A percentile compares a stretch with the other conserved stretches of the same genome.
Conservation (phyloP, 2,329 filamentous ascomycete species). For the Pseudopyrenochaeta lycopersici region DNA sequence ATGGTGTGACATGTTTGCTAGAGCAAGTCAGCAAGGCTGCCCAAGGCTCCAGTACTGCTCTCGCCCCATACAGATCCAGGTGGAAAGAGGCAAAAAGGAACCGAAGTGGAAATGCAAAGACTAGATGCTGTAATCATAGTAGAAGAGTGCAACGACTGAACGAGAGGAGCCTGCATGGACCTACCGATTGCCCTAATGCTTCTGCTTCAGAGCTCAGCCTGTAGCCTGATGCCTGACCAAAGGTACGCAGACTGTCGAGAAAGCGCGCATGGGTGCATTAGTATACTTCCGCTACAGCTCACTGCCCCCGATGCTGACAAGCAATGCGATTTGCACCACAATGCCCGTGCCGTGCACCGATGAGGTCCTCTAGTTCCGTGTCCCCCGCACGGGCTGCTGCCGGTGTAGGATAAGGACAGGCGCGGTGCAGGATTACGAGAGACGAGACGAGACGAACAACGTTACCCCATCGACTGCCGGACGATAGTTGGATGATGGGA, state of each 20-base stretch:
- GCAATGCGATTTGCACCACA: conserved; percentile 13
- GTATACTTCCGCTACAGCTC: conserved; percentile 39
- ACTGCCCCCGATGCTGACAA: conserved; percentile 42
- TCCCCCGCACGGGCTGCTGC: conserved; percentile 23
- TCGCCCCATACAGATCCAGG: neutral
- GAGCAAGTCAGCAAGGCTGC: conserved; percentile 31
- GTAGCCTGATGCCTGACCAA: conserved; percentile 43
- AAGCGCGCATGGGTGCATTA: conserved; percentile 44
- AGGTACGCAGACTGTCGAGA: conserved; percentile 24
- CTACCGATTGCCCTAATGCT: conserved; percentile 15
- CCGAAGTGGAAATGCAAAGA: neutral
- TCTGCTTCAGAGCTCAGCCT: conserved; percentile 21
- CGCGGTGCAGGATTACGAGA: conserved; percentile 1
- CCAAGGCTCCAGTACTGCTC: conserved; percentile 11
- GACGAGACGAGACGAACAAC: neutral
- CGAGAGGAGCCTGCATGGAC: conserved; percentile 11
- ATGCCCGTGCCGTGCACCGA: conserved; percentile 2
- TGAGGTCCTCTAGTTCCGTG: conserved; percentile 30
- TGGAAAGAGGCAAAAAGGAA: neutral
- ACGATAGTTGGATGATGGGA: neutral
- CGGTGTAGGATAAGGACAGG: conserved; percentile 39
- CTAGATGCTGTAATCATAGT: neutral
- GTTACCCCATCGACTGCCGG: neutral
- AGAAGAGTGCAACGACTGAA: conserved; percentile 4
- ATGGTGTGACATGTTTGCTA: conserved; percentile 40